Evolutionary conservation across 2,329 filamentous ascomycete genomes (phyloP), one percentile per base, ranked within the genome.

Genomic region (Penicillium sp.): DNA sequence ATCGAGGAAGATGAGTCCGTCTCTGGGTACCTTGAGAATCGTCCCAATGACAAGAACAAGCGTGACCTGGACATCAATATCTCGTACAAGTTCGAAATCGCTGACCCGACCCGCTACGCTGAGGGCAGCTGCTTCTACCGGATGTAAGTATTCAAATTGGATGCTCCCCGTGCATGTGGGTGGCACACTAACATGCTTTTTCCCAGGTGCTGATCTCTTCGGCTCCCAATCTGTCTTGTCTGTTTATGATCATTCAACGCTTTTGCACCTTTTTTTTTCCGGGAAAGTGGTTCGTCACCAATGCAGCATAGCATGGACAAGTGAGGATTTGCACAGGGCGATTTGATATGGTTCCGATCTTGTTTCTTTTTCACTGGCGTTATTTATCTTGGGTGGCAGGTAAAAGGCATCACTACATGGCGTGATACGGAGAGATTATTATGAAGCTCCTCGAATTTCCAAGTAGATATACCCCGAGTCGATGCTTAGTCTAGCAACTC

Each of bases 1-100:
- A 89, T 95, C 25, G 84, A 94, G 68, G 78, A 87, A 61, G 88
- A 85, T 41, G 93, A 98, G 75, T 76, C 80, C 59, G 77, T 98
- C 45, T 71, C 74, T 45, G 87, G 87, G 59, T 74, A 77, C 20
- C 73, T 98, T 27, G 77, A 81, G 50, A 94, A 91, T 73, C 85
- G 83, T 70, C 93, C 93, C 37, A 98, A 95, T 65, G 78, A 85
- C 50, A 90, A 93, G 79, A 97, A 98, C 76, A 83, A 85, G 67
- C 84, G 93, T 53, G 93, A 98, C 66, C 77, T 98, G 39, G 93
- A 98, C 68, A 94, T 98, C 63, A 81, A 79, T 59, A 80, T 98
- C 60, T 75, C 81, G 31, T 97, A 97, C 73, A 77, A 81, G 60
- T 79, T 96, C 36, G 78, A 87, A 59, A 87, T 89, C 3, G 70